Conservation (phyloP, 371 early-diverging fungal species). For the Massospora cicadina region DNA sequence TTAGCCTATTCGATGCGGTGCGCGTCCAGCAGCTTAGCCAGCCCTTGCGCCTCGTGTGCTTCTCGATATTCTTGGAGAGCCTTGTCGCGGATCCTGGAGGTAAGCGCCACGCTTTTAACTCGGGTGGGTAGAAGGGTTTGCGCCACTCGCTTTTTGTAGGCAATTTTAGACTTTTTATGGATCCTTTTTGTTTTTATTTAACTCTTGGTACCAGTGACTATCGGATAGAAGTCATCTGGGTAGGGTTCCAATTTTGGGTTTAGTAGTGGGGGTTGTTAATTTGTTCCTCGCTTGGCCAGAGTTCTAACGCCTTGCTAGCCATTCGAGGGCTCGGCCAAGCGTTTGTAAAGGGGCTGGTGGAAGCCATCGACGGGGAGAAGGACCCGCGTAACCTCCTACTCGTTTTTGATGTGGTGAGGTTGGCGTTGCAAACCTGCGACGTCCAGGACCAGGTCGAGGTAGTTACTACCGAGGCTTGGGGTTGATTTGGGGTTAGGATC, state of each 20-base stretch:
- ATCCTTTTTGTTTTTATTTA: too few relatives aligned
- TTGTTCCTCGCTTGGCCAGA: too few relatives aligned
- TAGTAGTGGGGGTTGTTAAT: too few relatives aligned
- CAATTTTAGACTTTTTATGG: too few relatives aligned
- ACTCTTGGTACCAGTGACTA: too few relatives aligned
- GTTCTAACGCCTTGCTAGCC: too few relatives aligned
- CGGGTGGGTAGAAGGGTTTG: too few relatives aligned
- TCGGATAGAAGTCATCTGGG: too few relatives aligned
- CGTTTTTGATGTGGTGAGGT: conserved; percentile 54
- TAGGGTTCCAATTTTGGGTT: too few relatives aligned
- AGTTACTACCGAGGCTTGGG: conserved; percentile 2
- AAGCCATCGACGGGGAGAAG: conserved; percentile 90
- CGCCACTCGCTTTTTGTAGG: too few relatives aligned
- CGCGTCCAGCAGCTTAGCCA: conserved; percentile 32
- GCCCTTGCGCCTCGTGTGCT: conserved; percentile 12
- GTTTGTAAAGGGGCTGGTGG: conserved; percentile 70
- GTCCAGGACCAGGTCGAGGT: conserved; percentile 57
- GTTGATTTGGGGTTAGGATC: conserved; percentile 27
- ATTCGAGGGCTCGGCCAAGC: conserved; percentile 25
- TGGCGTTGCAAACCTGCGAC: conserved; percentile 48
- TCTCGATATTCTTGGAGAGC: conserved; percentile 5
- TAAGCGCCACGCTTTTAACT: not conserved
- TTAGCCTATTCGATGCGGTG: conserved; percentile 30
- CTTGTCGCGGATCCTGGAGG: not conserved
- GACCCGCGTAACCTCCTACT: conserved; percentile 86